phyloP scores from a whole-genome alignment of 495 filamentous ascomycete species.

The Apodospora peruviana region DNA sequence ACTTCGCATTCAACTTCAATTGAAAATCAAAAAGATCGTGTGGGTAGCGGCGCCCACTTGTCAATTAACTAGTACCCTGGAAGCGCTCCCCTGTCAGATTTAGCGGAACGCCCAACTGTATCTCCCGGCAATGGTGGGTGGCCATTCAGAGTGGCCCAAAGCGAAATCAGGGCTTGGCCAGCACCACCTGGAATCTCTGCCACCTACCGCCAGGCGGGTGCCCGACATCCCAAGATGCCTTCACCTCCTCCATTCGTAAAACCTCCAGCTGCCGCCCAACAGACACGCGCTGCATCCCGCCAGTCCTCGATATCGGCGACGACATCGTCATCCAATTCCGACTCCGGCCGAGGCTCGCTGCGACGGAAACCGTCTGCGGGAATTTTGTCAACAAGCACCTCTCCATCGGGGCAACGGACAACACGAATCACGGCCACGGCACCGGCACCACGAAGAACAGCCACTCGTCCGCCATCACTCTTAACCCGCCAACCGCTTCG shows the following conservation, averaged over 20 bases:
- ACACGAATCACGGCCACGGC: constrained; percentile 25
- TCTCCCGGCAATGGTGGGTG: too few species aligned
- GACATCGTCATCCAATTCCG: constrained; percentile 4
- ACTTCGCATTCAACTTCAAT: background rate
- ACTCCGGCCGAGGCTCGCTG: constrained; percentile 1
- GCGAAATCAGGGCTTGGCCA: constrained; percentile 24
- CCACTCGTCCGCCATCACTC: background rate
- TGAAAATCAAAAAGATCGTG: too few species aligned
- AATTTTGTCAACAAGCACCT: constrained; percentile 25
- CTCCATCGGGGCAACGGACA: constrained; percentile 17
- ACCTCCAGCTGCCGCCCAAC: background rate
- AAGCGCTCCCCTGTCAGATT: background rate
- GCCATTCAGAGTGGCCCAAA: constrained; percentile 23
- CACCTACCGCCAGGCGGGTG: background rate
- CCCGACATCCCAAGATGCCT: background rate
- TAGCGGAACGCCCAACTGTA: constrained; percentile 2
- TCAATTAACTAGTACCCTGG: background rate
- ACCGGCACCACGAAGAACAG: background rate
- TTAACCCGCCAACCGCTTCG: constrained; percentile 23
- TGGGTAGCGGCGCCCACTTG: too few species aligned
- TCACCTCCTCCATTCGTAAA: background rate
- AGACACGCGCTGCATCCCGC: background rate
- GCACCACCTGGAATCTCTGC: constrained; percentile 6
- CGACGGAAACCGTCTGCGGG: constrained; percentile 22
- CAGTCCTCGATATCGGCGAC: constrained; percentile 4